phyloP scores from a whole-genome alignment of 345 rosid species.

The Lenwebbia sp. region DNA sequence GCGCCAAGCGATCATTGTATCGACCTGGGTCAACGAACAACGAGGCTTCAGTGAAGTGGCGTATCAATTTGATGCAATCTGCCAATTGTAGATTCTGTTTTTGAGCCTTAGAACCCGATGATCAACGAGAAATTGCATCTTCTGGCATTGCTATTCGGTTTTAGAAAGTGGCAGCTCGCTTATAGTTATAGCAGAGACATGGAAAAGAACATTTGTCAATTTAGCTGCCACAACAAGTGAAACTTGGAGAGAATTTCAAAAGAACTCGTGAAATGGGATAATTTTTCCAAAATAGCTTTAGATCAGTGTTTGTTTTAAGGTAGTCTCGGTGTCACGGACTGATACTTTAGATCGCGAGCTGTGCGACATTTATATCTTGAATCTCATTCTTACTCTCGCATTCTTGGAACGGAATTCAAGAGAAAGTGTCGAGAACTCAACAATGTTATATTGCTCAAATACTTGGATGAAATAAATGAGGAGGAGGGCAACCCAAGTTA shows the following conservation, averaged over 20 bases:
- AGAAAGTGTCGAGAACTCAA: neutral
- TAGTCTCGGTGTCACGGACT: neutral
- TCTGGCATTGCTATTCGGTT: neutral
- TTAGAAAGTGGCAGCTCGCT: neutral
- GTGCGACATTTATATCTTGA: neutral
- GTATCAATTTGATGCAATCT: neutral
- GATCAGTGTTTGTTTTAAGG: neutral
- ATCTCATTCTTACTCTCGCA: neutral
- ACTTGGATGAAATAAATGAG: neutral
- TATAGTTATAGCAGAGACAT: neutral
- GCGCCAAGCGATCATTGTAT: neutral
- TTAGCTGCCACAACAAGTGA: neutral
- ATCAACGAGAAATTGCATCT: neutral
- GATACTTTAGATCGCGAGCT: no score
- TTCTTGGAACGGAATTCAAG: no score
- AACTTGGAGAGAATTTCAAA: neutral
- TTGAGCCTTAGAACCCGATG: neutral
- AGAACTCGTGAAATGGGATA: neutral
- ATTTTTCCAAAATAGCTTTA: neutral
- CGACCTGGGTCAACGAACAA: neutral
- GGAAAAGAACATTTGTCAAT: neutral
- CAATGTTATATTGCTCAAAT: neutral
- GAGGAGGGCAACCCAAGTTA: no score
- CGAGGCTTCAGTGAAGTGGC: neutral
- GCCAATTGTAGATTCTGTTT: neutral